Evolutionary conservation across 106 monocot species (phyloP).

Genomic region (Phalaenopsis aphrodite): DNA sequence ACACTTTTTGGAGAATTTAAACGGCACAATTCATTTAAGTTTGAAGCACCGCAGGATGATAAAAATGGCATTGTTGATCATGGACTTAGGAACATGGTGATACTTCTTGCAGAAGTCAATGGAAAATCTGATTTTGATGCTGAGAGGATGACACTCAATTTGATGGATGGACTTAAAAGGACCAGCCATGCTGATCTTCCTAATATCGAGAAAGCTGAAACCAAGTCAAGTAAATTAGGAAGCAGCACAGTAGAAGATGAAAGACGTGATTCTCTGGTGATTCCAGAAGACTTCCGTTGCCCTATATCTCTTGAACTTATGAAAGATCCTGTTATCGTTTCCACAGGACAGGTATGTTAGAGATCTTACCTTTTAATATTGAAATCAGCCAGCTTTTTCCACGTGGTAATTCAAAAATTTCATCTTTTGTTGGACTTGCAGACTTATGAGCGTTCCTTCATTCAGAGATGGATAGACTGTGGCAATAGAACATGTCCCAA

Average conservation of each 20-base stretch:
- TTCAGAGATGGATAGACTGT: conserved; percentile 67
- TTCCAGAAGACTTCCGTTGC: conserved; percentile 64
- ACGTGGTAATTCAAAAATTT: not conserved
- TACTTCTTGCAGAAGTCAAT: conserved; percentile 34
- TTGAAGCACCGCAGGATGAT: conserved; percentile 6
- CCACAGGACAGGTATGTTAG: conserved; percentile 59
- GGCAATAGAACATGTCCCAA: conserved; percentile 63
- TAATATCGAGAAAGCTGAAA: conserved; percentile 7
- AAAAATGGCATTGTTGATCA: conserved; percentile 10
- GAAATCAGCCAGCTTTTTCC: not conserved
- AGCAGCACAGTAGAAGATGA: conserved; percentile 29
- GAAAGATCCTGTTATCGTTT: conserved; percentile 74
- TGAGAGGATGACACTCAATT: conserved; percentile 17
- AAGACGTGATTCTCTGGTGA: conserved; percentile 30
- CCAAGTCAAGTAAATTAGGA: conserved; percentile 5
- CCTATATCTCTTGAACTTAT: conserved; percentile 72
- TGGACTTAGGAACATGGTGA: conserved; percentile 27
- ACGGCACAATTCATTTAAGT: conserved; percentile 5
- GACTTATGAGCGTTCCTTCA: conserved; percentile 68
- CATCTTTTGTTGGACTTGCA: conserved; percentile 8
- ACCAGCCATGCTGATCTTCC: not conserved
- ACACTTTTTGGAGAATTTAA: conserved; percentile 14
- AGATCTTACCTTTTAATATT: not conserved
- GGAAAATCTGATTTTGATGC: conserved; percentile 28
- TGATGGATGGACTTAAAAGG: conserved; percentile 22